Percentiles rank a stretch among this genome's conserved stretches.
Conservation (phyloP, 2,329 filamentous ascomycete genomes). For the Fusarium sp. region DNA sequence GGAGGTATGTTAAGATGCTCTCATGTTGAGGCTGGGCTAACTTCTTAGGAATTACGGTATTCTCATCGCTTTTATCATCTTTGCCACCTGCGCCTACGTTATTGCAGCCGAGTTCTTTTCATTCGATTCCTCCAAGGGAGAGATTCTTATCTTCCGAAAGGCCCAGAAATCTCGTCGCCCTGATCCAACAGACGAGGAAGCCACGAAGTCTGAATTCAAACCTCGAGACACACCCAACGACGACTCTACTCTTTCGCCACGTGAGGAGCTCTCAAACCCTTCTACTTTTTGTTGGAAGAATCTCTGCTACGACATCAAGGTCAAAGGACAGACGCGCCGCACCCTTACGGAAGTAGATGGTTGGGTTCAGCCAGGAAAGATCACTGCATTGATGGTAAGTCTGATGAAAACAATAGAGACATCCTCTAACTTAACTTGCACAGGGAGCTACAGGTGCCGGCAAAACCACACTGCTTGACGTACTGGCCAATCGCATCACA, state of each 20-base stretch:
- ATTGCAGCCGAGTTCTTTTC: constrained; percentile 20
- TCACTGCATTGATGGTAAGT: constrained; percentile 75
- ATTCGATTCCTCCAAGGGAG: constrained; percentile 29
- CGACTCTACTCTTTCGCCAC: rapidly evolving
- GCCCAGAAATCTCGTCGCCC: constrained; percentile 57
- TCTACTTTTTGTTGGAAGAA: constrained; percentile 75
- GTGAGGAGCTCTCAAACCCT: not conserved
- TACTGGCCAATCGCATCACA: constrained; percentile 81
- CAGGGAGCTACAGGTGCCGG: constrained; percentile 79
- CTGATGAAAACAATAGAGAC: constrained; percentile 60
- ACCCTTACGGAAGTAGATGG: constrained; percentile 77
- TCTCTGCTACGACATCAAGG: constrained; percentile 78
- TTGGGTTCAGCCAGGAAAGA: constrained; percentile 78
- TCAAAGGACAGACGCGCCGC: constrained; percentile 70
- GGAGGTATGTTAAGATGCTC: constrained; percentile 51
- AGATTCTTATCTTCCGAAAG: constrained; percentile 59
- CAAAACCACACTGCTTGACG: constrained; percentile 87
- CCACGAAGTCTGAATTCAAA: not conserved
- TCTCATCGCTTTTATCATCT: constrained; percentile 28
- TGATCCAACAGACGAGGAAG: not conserved
- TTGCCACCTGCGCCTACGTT: constrained; percentile 33
- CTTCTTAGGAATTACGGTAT: constrained; percentile 38
- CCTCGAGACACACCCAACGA: not conserved
- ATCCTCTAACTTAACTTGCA: not conserved
- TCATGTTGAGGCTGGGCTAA: not conserved